These are phyloP conservation scores for Hyphodiscus hymeniophilus DNA, from an alignment of 495 filamentous ascomycete genomes.

Conservation along the genomic window DNA sequence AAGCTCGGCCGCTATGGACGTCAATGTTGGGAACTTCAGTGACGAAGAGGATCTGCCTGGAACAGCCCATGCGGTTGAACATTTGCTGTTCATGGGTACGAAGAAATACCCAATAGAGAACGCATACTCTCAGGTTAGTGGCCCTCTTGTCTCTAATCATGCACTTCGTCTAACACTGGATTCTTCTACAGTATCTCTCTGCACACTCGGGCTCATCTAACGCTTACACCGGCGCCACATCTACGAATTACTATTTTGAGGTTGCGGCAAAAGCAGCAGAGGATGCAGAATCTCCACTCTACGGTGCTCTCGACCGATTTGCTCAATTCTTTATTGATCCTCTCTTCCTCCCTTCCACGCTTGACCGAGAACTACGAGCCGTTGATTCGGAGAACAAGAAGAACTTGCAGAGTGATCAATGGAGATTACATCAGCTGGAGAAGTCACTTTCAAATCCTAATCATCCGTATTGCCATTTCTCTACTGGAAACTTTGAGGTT, in stretches of 20 bases:
- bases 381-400: conserved; percentile 99
- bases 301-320: conserved; percentile 89
- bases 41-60: conserved; percentile 89
- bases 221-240: conserved; percentile 86
- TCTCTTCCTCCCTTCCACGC: conserved; percentile 78
- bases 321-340: conserved; percentile 96
- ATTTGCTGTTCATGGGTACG: conserved; percentile 92
- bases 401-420: conserved; percentile 91
- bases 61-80: conserved; percentile 80
- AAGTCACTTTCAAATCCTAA: conserved; percentile 83
- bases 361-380: conserved; percentile 85
- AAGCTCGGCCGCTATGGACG: conserved; percentile 88
- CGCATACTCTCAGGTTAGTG: conserved; percentile 87
- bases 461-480: conserved; percentile 95
- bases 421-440: conserved; percentile 86
- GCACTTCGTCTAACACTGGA: too few species aligned
- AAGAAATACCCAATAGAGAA: conserved; percentile 98
- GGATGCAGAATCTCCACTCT: conserved; percentile 55
- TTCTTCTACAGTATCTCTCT: conserved; percentile 86
- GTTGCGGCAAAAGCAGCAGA: conserved; percentile 65
- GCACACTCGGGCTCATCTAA: conserved; percentile 87
- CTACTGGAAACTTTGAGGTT: conserved; percentile 86
- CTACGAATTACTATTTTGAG: conserved; percentile 98
- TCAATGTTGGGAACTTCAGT: conserved; percentile 93
- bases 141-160: too few species aligned